A percentile compares a stretch with the other conserved stretches of the same genome.
Evolutionary conservation across 768 basidiomycete genomes (phyloP).

Genomic region (Botryobasidium botryosum): DNA sequence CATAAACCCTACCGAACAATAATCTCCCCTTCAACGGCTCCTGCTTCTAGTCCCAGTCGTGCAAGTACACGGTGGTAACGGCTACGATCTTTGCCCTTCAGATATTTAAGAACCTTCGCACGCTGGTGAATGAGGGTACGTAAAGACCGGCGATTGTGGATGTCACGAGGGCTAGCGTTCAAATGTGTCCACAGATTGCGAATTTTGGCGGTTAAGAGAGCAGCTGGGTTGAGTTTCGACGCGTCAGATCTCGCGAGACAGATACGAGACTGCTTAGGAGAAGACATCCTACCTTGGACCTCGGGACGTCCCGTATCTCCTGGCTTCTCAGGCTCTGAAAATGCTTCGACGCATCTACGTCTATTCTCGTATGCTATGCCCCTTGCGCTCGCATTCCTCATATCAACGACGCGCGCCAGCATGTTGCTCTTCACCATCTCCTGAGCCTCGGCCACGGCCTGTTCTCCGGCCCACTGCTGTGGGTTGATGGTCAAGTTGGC

Average conservation of each 20-base stretch:
- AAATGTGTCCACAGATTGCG: constrained; percentile 69
- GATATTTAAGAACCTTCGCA: constrained; percentile 66
- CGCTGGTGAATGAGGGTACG: constrained; percentile 66
- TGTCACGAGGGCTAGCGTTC: constrained; percentile 47
- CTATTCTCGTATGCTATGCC: constrained; percentile 84
- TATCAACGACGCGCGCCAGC: constrained; percentile 58
- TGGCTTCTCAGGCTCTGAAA: constrained; percentile 50
- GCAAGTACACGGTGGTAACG: constrained; percentile 61
- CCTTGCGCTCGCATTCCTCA: constrained; percentile 71
- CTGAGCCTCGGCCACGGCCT: background rate
- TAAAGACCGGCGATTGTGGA: constrained; percentile 55
- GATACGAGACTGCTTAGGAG: background rate
- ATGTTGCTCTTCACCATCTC: constrained; percentile 11
- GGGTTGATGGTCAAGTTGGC: background rate
- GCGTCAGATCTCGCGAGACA: background rate
- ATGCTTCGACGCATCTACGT: constrained; percentile 55
- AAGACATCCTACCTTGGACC: constrained; percentile 86
- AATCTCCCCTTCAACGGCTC: constrained; percentile 80
- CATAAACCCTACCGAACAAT: constrained; percentile 27
- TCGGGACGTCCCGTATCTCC: constrained; percentile 71
- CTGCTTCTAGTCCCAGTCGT: constrained; percentile 58
- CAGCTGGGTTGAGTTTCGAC: constrained; percentile 33
- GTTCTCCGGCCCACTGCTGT: background rate
- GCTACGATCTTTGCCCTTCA: constrained; percentile 41
- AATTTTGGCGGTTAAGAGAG: constrained; percentile 72